Conservation (phyloP, 2,329 filamentous ascomycete species). For the Mollisia scopiformis region DNA sequence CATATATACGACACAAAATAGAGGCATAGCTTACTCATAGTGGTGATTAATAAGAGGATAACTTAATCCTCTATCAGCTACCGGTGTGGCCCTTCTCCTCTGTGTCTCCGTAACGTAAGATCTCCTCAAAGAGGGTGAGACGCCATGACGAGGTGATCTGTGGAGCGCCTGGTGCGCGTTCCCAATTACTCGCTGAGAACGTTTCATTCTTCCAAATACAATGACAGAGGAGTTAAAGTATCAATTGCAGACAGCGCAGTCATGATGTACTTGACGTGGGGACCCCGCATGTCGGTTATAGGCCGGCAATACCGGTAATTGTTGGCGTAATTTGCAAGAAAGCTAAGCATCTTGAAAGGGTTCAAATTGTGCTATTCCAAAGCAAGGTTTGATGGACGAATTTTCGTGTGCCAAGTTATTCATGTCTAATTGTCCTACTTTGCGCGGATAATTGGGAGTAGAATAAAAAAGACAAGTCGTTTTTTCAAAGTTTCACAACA, state of each 20-base stretch:
- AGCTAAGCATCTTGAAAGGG: too few species aligned
- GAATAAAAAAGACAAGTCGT: too few species aligned
- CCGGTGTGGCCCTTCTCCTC: conserved; percentile 18
- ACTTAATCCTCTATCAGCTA: conserved; percentile 3
- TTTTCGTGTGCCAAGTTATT: too few species aligned
- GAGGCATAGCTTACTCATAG: conserved; percentile 24
- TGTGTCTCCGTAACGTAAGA: conserved; percentile 28
- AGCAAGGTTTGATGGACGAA: too few species aligned
- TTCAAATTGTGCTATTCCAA: too few species aligned
- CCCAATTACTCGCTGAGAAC: neutral
- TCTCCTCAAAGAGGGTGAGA: neutral
- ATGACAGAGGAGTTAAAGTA: neutral
- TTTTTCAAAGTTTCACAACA: too few species aligned
- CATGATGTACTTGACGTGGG: conserved; percentile 1
- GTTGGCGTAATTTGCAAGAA: neutral
- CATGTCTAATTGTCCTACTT: too few species aligned
- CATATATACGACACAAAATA: neutral
- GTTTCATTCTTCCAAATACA: conserved; percentile 11
- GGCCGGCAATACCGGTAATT: neutral
- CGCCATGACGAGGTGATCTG: neutral
- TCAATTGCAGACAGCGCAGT: neutral
- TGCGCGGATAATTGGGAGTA: too few species aligned
- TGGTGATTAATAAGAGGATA: conserved; percentile 29
- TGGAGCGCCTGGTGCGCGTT: neutral
- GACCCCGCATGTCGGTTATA: conserved; percentile 5